These are phyloP conservation scores for Hirsutella rhossiliensis DNA, from an alignment of 2,329 filamentous ascomycete species.

Conservation along the genomic window DNA sequence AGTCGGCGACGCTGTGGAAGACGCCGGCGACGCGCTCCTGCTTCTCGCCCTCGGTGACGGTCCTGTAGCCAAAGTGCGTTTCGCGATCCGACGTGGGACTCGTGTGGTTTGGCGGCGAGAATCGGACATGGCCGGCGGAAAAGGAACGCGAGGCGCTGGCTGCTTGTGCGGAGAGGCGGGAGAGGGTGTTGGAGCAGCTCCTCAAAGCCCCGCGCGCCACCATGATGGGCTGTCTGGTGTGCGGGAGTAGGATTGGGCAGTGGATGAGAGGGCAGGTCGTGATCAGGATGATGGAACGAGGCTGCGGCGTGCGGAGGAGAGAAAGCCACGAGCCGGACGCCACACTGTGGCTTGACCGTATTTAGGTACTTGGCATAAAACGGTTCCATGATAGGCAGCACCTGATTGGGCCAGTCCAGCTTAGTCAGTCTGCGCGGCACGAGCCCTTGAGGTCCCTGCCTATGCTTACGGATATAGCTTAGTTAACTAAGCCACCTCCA, in stretches of 20 bases:
- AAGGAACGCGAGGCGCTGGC: conserved; percentile 15
- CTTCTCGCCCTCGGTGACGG: conserved; percentile 71
- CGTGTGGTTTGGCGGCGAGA: conserved; percentile 6
- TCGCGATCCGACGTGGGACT: conserved; percentile 35
- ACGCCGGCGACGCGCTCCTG: conserved; percentile 62
- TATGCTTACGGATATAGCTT: no score
- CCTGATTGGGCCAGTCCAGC: no score
- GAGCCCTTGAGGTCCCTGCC: no score
- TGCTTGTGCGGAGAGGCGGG: neutral
- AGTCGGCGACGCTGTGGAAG: conserved; percentile 88
- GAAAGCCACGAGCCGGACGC: neutral
- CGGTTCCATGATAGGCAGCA: no score
- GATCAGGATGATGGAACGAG: neutral
- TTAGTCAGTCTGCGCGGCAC: no score
- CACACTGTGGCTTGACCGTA: neutral
- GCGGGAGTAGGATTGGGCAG: neutral
- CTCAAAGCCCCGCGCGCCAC: conserved; percentile 16
- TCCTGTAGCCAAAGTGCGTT: conserved; percentile 88
- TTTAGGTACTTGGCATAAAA: neutral
- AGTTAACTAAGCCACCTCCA: no score
- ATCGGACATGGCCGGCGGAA: conserved; percentile 13
- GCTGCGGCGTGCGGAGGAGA: neutral
- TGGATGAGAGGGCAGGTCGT: neutral
- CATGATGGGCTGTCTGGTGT: conserved; percentile 8
- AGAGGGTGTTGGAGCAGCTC: conserved; percentile 8